Base-by-base conservation (phyloP, 1,139 yeast species). In the Suhomyces bokatorum region DNA sequence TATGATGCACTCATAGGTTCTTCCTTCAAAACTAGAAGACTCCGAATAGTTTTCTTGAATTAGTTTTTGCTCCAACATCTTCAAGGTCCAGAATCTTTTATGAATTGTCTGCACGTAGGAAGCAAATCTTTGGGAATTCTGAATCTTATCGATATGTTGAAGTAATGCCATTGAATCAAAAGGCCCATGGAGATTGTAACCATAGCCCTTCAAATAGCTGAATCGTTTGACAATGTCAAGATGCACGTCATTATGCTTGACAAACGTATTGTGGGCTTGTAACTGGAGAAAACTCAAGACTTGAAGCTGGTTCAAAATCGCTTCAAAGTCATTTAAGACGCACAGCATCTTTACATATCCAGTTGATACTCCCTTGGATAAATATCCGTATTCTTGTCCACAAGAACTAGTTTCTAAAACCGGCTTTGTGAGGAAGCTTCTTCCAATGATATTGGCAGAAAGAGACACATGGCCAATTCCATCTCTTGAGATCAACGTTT, bases 261-360 rank as follows among this genome's bases (percentile, higher is more conserved):
- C 38, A 36, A 48, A 42, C 34, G 29, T 26, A 27, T 51, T 37
- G 39, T 48, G 48, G 45, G 43, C 40, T 28, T 45, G 46, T 13
- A 45, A 35, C 20, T 68, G 72, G 8, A 59, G 39, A 43, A 61
- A 58, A 38, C 55, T 55, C 7, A 74, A 36, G 4, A 74, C 49
- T 49, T 74, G 79, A n/a, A 65, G 59, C 47, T 73, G 79, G 53
- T 74, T 73, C 32, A 70, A 24, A 6, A 70, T 43, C 0, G 60
- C 59, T 44, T 62, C 70, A 34, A 61, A 57, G 13, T 57, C 56
- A n/a, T 50, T 48, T 20, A 61, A 47, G 0, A 61, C 57, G 39
- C 58, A 56, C 12, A 58, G 35, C 16, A 69, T 50, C 15, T 62
- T 54, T 7, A 64, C 67, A 40, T 52, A 57, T 2, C 77, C 78